Percentiles rank a stretch among this genome's conserved stretches.
Conservation (phyloP, 2,329 filamentous ascomycete genomes). For the Beauveria pseudobassiana region DNA sequence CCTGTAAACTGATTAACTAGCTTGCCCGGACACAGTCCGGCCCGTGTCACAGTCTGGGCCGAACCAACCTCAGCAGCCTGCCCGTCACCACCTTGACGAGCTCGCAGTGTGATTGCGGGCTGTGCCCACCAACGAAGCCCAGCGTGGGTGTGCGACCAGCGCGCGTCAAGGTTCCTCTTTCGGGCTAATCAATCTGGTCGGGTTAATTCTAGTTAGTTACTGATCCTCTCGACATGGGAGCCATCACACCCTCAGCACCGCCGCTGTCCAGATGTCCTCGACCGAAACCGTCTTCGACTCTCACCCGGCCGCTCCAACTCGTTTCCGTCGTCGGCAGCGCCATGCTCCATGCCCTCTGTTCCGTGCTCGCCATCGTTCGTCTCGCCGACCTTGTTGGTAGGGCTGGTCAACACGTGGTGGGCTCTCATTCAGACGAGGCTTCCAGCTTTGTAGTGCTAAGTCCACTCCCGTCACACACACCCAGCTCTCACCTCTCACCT, state of each 20-base stretch:
- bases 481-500: neutral
- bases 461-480: conserved; percentile 7
- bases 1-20: neutral
- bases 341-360: neutral
- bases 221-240: neutral
- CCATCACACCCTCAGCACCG: neutral
- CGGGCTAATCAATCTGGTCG: neutral
- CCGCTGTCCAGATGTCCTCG: neutral
- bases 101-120: conserved; percentile 2
- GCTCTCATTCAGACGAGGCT: conserved; percentile 10
- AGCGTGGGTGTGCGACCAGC: neutral
- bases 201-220: neutral
- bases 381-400: conserved; percentile 3
- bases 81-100: neutral
- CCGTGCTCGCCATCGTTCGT: neutral
- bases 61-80: neutral
- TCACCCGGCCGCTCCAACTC: neutral
- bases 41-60: neutral
- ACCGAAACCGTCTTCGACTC: neutral
- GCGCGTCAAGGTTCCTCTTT: neutral
- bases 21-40: conserved; percentile 3
- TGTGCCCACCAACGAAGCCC: neutral
- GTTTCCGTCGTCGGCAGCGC: neutral
- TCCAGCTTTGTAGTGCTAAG: conserved; percentile 7
- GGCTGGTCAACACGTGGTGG: conserved; percentile 11